Base-by-base conservation (phyloP, 2,329 filamentous ascomycete species). In the Chlorencoelia australis region DNA sequence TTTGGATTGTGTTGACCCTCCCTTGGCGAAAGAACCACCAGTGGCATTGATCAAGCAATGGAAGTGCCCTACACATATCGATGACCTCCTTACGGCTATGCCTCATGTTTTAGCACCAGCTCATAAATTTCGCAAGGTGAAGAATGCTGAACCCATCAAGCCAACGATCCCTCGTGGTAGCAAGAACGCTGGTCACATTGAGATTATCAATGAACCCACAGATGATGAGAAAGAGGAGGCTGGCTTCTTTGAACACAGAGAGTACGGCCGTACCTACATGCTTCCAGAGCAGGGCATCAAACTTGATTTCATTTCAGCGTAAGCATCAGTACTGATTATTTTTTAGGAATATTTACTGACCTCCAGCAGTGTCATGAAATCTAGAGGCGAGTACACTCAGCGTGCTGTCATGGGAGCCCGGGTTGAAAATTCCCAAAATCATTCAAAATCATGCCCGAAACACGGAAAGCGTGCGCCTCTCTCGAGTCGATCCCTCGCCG, bases 1-100 rank as follows among this genome's bases (percentile, higher is more conserved):
- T 63, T 67, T 94, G 34, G 89, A 96, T 59, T 98, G 91, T 60
- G 66, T 94, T 11, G 79, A 93, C 54, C 84, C 86, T 18, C 88
- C 89, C 21, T 64, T 88, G 53, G 77, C 87, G 21, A 76, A 82
- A 37, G 82, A 86, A 25, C 88, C 88, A 8, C 71, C 77, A 33
- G 68, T 80, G 34, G 76, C 79, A 30, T n/a, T n/a, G n/a, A n/a
- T n/a, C n/a, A 65, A 67, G 52, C 81, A 78, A 37, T 98, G 87
- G 85, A 81, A 78, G 59, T 98, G 91, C 55, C 89, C 89, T 33
- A 77, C 82, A 45, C 91, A 98, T 56, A 68, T 82, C 27, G 84
- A 91, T 35, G 79, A 89, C 44, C 70, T 88, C 39, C 67, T 94
- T 39, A 63, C 63, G 19, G 63, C 70, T 30, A 61, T 79, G 14